Percentiles rank a stretch among this genome's conserved stretches.
Conservation (phyloP, 768 basidiomycete species). For the Suillus placidus region DNA sequence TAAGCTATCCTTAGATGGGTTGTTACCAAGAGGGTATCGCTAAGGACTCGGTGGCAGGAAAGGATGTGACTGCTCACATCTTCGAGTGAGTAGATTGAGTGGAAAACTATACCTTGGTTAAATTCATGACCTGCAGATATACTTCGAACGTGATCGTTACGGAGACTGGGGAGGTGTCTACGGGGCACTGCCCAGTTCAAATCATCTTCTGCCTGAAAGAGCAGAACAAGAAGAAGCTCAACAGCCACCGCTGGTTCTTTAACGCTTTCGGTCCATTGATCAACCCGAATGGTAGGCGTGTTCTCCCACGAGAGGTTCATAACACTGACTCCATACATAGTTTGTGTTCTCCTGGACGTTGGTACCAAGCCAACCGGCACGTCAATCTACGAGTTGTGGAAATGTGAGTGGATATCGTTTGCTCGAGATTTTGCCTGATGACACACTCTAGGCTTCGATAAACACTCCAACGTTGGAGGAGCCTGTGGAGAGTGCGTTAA, state of each 20-base stretch:
- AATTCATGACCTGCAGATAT: constrained; percentile 47
- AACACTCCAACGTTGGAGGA: constrained; percentile 83
- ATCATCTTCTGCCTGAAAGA: constrained; percentile 92
- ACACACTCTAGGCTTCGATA: constrained; percentile 62
- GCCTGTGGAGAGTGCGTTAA: constrained; percentile 86
- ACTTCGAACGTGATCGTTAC: constrained; percentile 80
- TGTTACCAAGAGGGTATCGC: constrained; percentile 88
- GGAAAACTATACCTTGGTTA: neutral
- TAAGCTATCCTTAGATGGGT: constrained; percentile 60
- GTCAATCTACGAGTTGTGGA: constrained; percentile 96
- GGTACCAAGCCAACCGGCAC: constrained; percentile 95
- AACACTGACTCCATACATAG: constrained; percentile 37
- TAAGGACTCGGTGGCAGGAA: constrained; percentile 85
- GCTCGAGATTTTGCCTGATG: constrained; percentile 10
- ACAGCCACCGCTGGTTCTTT: constrained; percentile 97
- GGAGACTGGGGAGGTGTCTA: constrained; percentile 77
- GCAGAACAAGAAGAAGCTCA: constrained; percentile 96
- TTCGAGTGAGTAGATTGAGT: constrained; percentile 64
- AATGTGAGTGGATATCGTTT: constrained; percentile 50
- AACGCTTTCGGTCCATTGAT: constrained; percentile 91
- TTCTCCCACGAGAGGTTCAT: neutral
- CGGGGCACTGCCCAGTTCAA: constrained; percentile 79
- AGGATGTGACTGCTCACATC: constrained; percentile 92
- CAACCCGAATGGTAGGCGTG: constrained; percentile 70
- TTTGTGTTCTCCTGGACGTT: constrained; percentile 91